Conservation (phyloP, 345 rosid genomes). For the Brassica nigra region DNA sequence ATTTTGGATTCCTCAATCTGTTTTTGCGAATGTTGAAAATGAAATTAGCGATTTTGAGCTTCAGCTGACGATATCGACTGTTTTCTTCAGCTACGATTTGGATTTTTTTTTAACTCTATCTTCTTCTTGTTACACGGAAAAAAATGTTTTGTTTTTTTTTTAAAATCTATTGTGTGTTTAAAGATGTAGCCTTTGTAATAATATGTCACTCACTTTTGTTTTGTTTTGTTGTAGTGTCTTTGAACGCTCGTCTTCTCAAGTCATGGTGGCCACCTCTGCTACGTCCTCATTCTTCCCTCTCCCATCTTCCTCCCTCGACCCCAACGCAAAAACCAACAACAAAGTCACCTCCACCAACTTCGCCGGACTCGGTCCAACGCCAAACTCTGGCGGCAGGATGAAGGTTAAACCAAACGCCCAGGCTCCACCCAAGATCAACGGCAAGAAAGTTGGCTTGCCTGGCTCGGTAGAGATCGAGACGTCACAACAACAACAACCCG, state of each 20-base stretch:
- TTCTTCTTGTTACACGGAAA: too few species aligned
- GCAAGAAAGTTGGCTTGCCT: conserved; percentile 55
- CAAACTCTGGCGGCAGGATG: conserved; percentile 52
- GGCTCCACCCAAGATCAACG: conserved; percentile 88
- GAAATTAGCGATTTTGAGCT: neutral
- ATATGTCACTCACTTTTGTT: neutral
- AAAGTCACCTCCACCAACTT: conserved; percentile 51
- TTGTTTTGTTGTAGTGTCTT: neutral
- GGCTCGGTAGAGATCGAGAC: conserved; percentile 42
- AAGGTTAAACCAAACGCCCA: conserved; percentile 88
- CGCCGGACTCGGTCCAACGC: conserved; percentile 48
- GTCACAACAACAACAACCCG: neutral
- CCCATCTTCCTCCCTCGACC: conserved; percentile 55
- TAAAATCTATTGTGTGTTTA: too few species aligned
- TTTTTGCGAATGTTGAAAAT: neutral
- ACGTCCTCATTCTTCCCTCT: conserved; percentile 70
- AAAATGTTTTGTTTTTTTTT: too few species aligned
- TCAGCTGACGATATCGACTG: neutral
- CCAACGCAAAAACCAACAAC: conserved; percentile 46
- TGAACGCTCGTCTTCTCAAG: neutral
- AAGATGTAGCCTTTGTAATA: too few species aligned
- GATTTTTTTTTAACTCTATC: too few species aligned
- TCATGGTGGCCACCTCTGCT: conserved; percentile 75
- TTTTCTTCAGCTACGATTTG: neutral
- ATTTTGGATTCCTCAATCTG: neutral